Base-by-base conservation (phyloP, 768 basidiomycete species). In the Dictyophora rubrovolvata region DNA sequence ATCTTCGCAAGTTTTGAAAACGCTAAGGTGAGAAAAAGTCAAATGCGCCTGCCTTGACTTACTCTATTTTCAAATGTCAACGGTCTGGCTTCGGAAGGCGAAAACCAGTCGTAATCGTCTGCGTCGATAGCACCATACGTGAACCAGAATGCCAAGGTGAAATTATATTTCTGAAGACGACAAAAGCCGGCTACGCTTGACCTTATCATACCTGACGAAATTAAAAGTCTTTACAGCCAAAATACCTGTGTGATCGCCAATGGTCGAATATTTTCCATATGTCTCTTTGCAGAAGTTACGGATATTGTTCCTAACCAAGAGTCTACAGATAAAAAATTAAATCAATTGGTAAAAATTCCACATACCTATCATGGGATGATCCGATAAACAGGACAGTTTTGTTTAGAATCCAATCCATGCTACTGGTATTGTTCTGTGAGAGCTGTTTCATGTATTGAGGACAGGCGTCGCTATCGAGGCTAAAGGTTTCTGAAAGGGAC, bases 331-430 rank as follows among this genome's bases (percentile, higher is more conserved):
- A 16, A 51, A 16, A 22, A 12, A 22, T 35, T 20, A 46, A 12
- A 22, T 35, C 8, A 46, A 46, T 18, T 56, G 23, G n/a, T 36
- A 37, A 8, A 53, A n/a, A 53, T 5, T 5, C 2, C 16, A 5
- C 55, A 56, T 28, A 58, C 56, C 56, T 58, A 34, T 58, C 56
- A 34, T 50, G 56, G 11, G 56, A 58, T 18, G 56, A 58, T 5
- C 56, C 56, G n/a, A 58, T 58, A 42, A 58, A 51, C n/a, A 58
- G 23, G 11, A 58, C 48, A 7, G 56, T 58, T 35, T 18, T 58
- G 22, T 58, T 35, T 10, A 35, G 48, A 10, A 37, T 47, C 56
- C 56, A 50, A 17, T 58, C 56, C 48, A 58, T 58, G 5, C 49
- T 48, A 48, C 17, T 18, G 14, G 56, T 22, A 20, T 8, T 1